Evolutionary conservation across 1,284 basidiomycete genomes (phyloP), one percentile per base, ranked within the genome.

Genomic region (Porogramme epimiltina): DNA sequence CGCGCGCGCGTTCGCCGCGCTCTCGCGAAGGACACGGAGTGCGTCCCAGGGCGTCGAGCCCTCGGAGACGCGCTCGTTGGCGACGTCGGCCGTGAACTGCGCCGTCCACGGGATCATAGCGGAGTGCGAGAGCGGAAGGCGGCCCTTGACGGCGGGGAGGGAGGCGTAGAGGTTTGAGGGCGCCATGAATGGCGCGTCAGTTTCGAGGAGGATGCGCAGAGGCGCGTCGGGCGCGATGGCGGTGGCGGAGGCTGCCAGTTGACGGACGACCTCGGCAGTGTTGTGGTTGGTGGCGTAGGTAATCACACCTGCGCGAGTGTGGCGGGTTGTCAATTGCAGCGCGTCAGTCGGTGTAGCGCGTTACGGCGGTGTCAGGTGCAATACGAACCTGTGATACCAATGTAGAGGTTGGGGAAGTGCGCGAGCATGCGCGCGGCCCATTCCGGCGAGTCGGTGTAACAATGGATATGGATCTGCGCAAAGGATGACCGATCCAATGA

Each of bases 31-130:
- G 3, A 91, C 81, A 26, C 73, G 69, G 49, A 79, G 78, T 0
- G 79, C 68, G 42, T 77, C 75, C 82, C 84, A 89, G 0, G 59
- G 23, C 3, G 44, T 40, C n/a, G 28, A 40, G 5, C 41, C 42
- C 4, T 34, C 44, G 2, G 36, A 42, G 13, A 51, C 72, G 8
- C n/a, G 34, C 20, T 76, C 77, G 19, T 72, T 74, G 2, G 78
- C 73, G 2, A 82, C 64, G 1, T 69, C 68, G 1, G 87, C 83
- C 0, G 89, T 81, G 61, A 85, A 91, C 59, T 85, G 81, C 0
- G 90, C 89, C 0, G 86, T 87, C 88, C 89, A 92, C 0, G 90
- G 90, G 4, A 92, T 80, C 87, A 92, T 91, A 0, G 80, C 88
- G 0, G 82, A 82, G 63, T 91, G 89, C 47, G 80, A 88, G 6